A percentile compares a stretch with the other conserved stretches of the same genome.
Evolutionary conservation across 805 yeast genomes (phyloP).

Genomic region (Metschnikowia borealis): DNA sequence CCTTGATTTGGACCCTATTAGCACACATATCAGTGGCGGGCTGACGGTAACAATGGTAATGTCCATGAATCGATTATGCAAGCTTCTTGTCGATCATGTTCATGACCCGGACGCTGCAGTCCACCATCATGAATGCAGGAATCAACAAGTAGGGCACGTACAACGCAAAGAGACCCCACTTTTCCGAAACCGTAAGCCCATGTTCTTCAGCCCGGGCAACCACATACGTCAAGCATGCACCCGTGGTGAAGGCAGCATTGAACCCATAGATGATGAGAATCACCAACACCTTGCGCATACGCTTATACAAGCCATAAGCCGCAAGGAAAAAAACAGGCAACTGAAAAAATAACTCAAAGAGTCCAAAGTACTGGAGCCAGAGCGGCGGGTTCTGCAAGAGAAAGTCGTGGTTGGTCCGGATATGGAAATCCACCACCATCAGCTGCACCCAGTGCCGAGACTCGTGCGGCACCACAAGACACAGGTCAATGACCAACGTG

Average conservation of each 20-base stretch:
- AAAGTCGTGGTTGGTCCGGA: constrained; percentile 65
- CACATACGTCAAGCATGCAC: constrained; percentile 62
- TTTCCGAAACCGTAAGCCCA: constrained; percentile 38
- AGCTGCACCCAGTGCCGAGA: constrained; percentile 48
- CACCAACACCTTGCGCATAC: constrained; percentile 18
- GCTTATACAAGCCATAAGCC: constrained; percentile 21
- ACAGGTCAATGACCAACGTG: constrained; percentile 70
- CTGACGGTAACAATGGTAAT: too few species aligned
- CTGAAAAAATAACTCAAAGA: constrained; percentile 70
- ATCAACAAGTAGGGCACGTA: constrained; percentile 72
- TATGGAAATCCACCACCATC: constrained; percentile 53
- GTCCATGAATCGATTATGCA: not conserved
- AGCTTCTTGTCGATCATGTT: not conserved
- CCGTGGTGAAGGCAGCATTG: constrained; percentile 78
- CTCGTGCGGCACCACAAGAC: constrained; percentile 58
- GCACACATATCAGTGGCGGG: too few species aligned
- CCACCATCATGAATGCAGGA: constrained; percentile 55
- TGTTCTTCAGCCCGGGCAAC: constrained; percentile 27
- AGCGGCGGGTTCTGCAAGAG: constrained; percentile 53
- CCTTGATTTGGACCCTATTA: too few species aligned
- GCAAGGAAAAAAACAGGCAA: constrained; percentile 68
- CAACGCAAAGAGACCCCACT: constrained; percentile 43
- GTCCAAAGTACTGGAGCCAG: constrained; percentile 74
- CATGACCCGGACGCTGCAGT: constrained; percentile 21
- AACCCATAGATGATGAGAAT: constrained; percentile 66